Conservation (phyloP, 2,329 filamentous ascomycete genomes). For the Lachnellula arida region DNA sequence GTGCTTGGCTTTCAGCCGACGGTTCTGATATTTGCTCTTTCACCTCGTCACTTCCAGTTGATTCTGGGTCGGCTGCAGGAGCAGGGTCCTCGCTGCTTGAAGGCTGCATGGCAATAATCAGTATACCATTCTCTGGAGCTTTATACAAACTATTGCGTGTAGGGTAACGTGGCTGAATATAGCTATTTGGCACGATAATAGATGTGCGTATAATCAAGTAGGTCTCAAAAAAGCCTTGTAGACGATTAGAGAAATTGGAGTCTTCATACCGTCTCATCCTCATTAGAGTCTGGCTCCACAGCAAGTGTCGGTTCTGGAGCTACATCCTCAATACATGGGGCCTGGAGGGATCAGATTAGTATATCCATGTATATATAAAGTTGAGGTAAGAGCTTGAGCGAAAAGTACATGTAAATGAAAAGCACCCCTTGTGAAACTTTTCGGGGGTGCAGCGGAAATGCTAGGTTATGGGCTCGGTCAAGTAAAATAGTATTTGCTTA, state of each 20-base stretch:
- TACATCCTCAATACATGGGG: too few relatives aligned
- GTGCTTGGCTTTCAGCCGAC: not conserved
- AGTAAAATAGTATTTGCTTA: not conserved
- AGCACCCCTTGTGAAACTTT: not conserved
- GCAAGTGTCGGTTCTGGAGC: too few relatives aligned
- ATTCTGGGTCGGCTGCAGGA: not conserved
- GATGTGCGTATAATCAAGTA: too few relatives aligned
- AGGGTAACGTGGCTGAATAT: not conserved
- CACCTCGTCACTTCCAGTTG: not conserved
- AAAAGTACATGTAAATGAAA: not conserved
- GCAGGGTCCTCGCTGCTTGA: not conserved
- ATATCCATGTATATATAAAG: too few relatives aligned
- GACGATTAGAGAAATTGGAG: too few relatives aligned
- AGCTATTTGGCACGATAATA: too few relatives aligned
- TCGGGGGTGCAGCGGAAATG: too few relatives aligned
- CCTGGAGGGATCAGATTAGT: too few relatives aligned
- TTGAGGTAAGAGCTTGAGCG: too few relatives aligned
- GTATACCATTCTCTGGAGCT: not conserved
- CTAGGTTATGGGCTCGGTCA: not conserved
- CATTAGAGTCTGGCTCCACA: too few relatives aligned
- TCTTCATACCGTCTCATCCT: too few relatives aligned
- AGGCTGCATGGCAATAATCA: not conserved
- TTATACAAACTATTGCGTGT: not conserved
- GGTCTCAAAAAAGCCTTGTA: too few relatives aligned
- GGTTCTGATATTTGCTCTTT: not conserved